Evolutionary conservation across 306 rosid species (phyloP), one percentile per base, ranked within the genome.

Genomic region (Quercus wislizeni): DNA sequence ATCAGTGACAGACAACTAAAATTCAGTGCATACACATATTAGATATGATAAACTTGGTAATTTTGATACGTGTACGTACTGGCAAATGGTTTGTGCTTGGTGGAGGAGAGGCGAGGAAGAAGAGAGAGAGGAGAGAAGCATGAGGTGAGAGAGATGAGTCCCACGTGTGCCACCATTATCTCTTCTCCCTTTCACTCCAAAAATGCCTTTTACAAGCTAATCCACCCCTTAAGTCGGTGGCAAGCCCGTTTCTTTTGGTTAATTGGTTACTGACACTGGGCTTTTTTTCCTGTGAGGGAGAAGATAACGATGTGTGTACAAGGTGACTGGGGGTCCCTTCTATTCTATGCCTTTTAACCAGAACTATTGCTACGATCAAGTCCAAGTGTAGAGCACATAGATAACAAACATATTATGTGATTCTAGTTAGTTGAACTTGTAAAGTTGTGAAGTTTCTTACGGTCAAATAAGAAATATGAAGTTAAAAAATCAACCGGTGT

Each of bases 131-230:
- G 76, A 83, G 78, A 78, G 79, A 85, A 87, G 86, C 75, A 85
- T 51, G 80, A 77, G n/a, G 87, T 82, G 79, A 86, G 71, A 80
- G 84, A 81, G 33, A 82, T 63, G 82, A 82, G 78, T 81, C 83
- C 84, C 87, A 90, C 80, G 86, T 87, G 90, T 78, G 78, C 78
- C 82, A 59, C 76, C 86, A 84, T 91, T 59, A 80, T 79, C 90
- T 56, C 23, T 19, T 56, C 23, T 19, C 59, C 21, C 11, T 65
- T 28, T 56, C 77, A 2, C 27, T 55, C 23, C 25, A 4, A 41
- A 41, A 41, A 19, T 14, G 46, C 71, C 17, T 23, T 59, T 10
- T 18, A n/a, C 1, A n/a, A 17, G 46, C 46, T 41, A 41, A 8
- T 4, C 54, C 54, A 49, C 52, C 72, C 30, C 72, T 23, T 19